A percentile compares a stretch with the other conserved stretches of the same genome.
Evolutionary conservation across 768 basidiomycete genomes (phyloP).

Genomic region (Trametopsis cervina): DNA sequence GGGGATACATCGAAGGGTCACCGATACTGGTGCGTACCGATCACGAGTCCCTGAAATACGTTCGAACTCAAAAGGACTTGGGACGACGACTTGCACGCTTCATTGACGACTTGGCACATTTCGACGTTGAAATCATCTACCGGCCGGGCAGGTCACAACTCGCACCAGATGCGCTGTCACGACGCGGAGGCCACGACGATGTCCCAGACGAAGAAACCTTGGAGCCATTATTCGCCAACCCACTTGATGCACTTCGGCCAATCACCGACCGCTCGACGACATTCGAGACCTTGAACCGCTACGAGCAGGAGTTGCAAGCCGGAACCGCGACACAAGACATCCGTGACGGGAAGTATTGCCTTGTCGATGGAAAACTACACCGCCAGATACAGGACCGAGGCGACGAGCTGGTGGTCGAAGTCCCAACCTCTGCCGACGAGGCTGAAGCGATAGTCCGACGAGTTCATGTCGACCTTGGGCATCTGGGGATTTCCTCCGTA

Average conservation of each 20-base stretch:
- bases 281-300: neutral
- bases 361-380: neutral
- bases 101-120: constrained; percentile 16
- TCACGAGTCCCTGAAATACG: constrained; percentile 19
- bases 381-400: neutral
- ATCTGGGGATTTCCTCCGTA: constrained; percentile 15
- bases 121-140: constrained; percentile 6
- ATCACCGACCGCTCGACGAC: neutral
- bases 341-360: neutral
- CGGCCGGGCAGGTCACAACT: constrained; percentile 11
- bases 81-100: constrained; percentile 19
- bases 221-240: constrained; percentile 12
- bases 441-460: neutral
- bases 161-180: constrained; percentile 17
- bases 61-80: constrained; percentile 14
- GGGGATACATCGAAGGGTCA: constrained; percentile 19
- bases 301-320: neutral
- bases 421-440: neutral
- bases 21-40: constrained; percentile 12
- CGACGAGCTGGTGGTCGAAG: neutral
- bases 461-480: constrained; percentile 15
- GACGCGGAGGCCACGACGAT: constrained; percentile 12
- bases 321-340: neutral
- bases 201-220: constrained; percentile 14
- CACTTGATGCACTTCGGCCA: constrained; percentile 2